Evolutionary conservation across 257 asterid genomes (phyloP), one percentile per base, ranked within the genome.

Genomic region (Paulownia fortunei): DNA sequence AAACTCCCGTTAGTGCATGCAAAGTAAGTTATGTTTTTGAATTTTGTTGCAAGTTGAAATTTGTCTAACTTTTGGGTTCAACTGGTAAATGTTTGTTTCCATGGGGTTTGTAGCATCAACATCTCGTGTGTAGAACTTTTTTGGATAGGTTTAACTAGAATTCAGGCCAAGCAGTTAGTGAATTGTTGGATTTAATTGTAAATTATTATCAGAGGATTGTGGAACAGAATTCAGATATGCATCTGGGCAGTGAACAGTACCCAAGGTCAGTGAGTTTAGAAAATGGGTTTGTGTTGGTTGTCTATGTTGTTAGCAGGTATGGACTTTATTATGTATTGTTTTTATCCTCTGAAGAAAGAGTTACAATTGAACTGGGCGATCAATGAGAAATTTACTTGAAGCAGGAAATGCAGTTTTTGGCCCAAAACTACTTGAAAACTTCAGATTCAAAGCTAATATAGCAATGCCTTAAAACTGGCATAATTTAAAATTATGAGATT

Each of bases 11-110:
- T 59, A 27, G 59, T 39, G 60, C 73, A 32, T 64, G 47, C 34
- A 44, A 66, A 2, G 23, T 55, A 18, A 64, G 21, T 61, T 69
- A 36, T 37, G 47, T 65, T 26, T 58, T 51, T 58, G 15, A 58
- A 37, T 42, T 49, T 26, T 73, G n/a, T 44, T n/a, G 55, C 56
- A 32, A 44, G 42, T 51, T 79, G 54, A 72, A 71, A 8, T 66
- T 61, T 42, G 68, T 62, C 26, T 4, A 16, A 32, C 39, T 69
- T 74, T 27, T 46, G 2, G 10, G 61, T 55, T 75, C 82, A 70
- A 47, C 63, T 55, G 67, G 70, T 74, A 60, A 46, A 21, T 79
- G 32, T 76, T 21, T 41, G 68, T 39, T 79, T 27, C 9, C 60
- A 23, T 4, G 21, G 77, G 36, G 62, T 66, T 73, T 72, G 65